Conservation (phyloP, 2,329 filamentous ascomycete genomes). For the Trichoderma harzianum region DNA sequence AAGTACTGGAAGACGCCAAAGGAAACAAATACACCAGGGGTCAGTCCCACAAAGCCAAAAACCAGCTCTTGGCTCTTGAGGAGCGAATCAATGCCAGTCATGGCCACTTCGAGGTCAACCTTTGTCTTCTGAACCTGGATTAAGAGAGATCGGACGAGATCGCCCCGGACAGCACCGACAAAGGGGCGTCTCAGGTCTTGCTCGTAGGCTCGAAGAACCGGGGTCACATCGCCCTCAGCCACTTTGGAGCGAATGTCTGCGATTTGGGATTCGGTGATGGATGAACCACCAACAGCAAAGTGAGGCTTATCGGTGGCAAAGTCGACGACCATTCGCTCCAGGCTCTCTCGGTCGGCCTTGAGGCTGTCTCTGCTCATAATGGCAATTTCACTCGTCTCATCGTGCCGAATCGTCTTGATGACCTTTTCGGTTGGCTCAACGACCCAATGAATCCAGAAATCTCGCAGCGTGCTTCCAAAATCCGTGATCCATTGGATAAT, state of each 20-base stretch:
- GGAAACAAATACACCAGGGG: slow-evolving; percentile 85
- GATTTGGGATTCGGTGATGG: slow-evolving; percentile 66
- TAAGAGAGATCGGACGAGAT: slow-evolving; percentile 82
- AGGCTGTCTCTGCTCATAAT: slow-evolving; percentile 94
- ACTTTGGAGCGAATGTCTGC: slow-evolving; percentile 74
- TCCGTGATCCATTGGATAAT: slow-evolving; percentile 77
- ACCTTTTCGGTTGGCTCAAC: slow-evolving; percentile 79
- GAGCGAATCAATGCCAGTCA: slow-evolving; percentile 90
- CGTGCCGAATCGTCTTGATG: slow-evolving; percentile 87
- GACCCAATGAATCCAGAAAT: slow-evolving; percentile 97
- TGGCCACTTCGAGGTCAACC: slow-evolving; percentile 93
- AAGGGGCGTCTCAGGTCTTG: slow-evolving; percentile 81
- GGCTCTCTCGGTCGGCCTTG: slow-evolving; percentile 81
- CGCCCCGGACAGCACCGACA: slow-evolving; percentile 76
- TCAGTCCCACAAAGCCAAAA: slow-evolving; percentile 95
- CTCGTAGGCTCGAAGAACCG: slow-evolving; percentile 87
- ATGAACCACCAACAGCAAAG: slow-evolving; percentile 46
- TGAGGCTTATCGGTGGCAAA: slow-evolving; percentile 82
- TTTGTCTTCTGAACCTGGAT: slow-evolving; percentile 99
- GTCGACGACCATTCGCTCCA: slow-evolving; percentile 97
- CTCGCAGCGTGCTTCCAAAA: slow-evolving; percentile 71
- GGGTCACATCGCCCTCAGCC: slow-evolving; percentile 86
- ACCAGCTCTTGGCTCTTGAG: slow-evolving; percentile 95
- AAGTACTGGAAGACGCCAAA: slow-evolving; percentile 73
- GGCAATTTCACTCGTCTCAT: slow-evolving; percentile 88